Base-by-base conservation (phyloP, 106 monocot species). In the Dactylorhiza incarnata region DNA sequence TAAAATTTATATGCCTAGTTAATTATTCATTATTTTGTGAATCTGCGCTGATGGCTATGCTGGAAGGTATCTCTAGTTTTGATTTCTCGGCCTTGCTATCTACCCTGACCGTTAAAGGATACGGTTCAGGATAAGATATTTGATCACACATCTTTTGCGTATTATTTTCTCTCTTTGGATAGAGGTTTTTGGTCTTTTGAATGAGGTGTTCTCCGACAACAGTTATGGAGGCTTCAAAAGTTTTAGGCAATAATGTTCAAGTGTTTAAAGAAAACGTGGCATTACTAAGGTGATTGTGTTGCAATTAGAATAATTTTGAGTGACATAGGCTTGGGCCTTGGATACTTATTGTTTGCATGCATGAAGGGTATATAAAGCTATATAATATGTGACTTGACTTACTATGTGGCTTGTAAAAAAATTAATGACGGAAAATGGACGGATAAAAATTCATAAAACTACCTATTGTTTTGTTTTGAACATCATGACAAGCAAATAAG, bases 341-440 rank as follows among this genome's bases (percentile, higher is more conserved):
- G 29, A n/a, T 29, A 0, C 3, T 29, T 65, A 29, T 26, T 65
- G 5, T 65, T 65, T 24, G 11, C 65, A 65, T 29, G 10, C 29
- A 65, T 65, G 29, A 65, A 14, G 9, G 65, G 65, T 26, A 65
- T 65, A 26, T 65, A 11, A 69, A 9, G 45, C 5, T 69, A 69
- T 29, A 26, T 69, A 69, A 69, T 69, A 46, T 69, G 45, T 69
- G 69, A 45, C 69, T 69, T 69, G 69, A 46, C 11, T 65, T 65
- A 0, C 9, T 5, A 46, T 69, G 69, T 69, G 69, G 69, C 69
- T 69, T 69, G 69, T 46, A 45, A 45, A 46, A 69, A 45, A 46
- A 24, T 69, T 45, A 66, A 17, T 69, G 45, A n/a, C 17, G 43
- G 69, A 69, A 69, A 46, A 16, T 69, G 69, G 23, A 69, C 45